phyloP scores from a whole-genome alignment of 2,329 filamentous ascomycete species.

The Colletotrichum limetticola region DNA sequence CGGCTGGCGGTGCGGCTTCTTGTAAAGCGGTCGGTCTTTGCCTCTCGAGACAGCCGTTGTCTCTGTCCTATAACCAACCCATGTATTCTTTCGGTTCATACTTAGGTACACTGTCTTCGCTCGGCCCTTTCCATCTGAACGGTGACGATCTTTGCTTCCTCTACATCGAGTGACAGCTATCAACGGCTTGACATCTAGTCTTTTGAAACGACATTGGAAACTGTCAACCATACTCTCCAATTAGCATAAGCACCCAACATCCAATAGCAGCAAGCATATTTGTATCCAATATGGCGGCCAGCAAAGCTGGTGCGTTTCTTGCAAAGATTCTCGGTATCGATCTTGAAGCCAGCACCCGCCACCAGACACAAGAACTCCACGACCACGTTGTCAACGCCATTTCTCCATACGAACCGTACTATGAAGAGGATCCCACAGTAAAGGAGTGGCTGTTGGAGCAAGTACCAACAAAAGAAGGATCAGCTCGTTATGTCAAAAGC shows the following conservation, averaged over 20 bases:
- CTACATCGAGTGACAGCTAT: not conserved
- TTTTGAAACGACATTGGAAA: not conserved
- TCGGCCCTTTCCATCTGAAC: conserved; percentile 9
- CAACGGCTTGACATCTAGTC: not conserved
- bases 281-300: conserved; percentile 38
- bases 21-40: not conserved
- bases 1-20: conserved; percentile 36
- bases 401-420: conserved; percentile 39
- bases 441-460: conserved; percentile 69
- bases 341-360: conserved; percentile 59
- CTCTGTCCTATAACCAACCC: conserved; percentile 10
- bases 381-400: conserved; percentile 8
- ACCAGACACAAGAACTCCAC: conserved; percentile 24
- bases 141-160: not conserved
- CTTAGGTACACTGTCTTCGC: not conserved
- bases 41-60: conserved; percentile 24
- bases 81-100: not conserved
- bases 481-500: conserved; percentile 60
- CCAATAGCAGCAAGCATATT: no score
- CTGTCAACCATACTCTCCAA: no score
- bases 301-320: conserved; percentile 75
- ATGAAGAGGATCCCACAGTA: conserved; percentile 76
- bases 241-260: not conserved
- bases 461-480: conserved; percentile 58
- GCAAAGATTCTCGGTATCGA: conserved; percentile 88